Percentiles rank a stretch among this genome's conserved stretches.
Conservation (phyloP, 805 yeast species). For the Peterozyma xylosa region DNA sequence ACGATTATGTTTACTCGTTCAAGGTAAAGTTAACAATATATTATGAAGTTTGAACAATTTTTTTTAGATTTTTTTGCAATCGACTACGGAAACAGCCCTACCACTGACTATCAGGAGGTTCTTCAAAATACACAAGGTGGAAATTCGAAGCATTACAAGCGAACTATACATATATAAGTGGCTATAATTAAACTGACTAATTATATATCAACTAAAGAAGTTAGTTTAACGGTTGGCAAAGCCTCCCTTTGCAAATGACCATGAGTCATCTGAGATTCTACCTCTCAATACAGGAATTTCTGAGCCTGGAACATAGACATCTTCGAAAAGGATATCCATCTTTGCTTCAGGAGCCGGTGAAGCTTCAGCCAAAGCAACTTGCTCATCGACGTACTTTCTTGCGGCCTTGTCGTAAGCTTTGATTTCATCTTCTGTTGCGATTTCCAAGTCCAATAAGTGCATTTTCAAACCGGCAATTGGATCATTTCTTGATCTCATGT, state of each 20-base stretch:
- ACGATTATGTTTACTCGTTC: no score
- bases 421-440: slow-evolving; percentile 92
- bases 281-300: slow-evolving; percentile 94
- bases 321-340: slow-evolving; percentile 91
- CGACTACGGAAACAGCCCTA: background rate
- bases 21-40: no score
- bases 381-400: slow-evolving; percentile 91
- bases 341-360: slow-evolving; percentile 94
- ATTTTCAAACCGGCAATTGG: slow-evolving; percentile 95
- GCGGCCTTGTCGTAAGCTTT: slow-evolving; percentile 94
- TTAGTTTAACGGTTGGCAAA: slow-evolving; percentile 28
- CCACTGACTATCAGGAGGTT: background rate
- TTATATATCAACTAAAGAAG: slow-evolving; percentile 9
- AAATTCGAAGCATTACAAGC: no score
- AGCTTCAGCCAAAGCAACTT: slow-evolving; percentile 87
- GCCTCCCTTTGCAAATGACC: slow-evolving; percentile 41
- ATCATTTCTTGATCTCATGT: slow-evolving; percentile 97
- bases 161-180: no score
- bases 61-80: background rate
- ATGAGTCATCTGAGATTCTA: slow-evolving; percentile 91
- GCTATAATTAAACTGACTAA: background rate
- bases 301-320: slow-evolving; percentile 90
- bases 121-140: no score
- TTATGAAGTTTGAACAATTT: background rate
- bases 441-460: slow-evolving; percentile 69